Evolutionary conservation across 2,329 filamentous ascomycete species (phyloP).

Genomic region (Curvularia verruculosa): DNA sequence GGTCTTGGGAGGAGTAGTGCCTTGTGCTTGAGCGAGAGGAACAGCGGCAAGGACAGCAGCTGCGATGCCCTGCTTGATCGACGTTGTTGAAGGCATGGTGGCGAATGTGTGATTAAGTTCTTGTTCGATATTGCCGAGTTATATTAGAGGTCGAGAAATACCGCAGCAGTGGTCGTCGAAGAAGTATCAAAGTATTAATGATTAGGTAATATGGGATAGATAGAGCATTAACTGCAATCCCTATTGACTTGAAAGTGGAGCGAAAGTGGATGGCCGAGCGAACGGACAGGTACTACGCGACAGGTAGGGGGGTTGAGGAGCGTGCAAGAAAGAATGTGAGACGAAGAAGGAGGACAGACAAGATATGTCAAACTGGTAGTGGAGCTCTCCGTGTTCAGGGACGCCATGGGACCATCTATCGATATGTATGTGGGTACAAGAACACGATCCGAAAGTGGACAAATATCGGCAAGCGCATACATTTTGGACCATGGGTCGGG

Average conservation of each 20-base stretch:
- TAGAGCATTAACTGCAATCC: slow-evolving; percentile 7
- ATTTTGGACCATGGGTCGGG: not conserved
- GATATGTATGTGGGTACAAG: slow-evolving; percentile 1
- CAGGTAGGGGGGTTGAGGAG: not conserved
- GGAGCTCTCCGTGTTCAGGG: slow-evolving; percentile 6
- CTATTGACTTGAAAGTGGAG: slow-evolving; percentile 4
- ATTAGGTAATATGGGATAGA: not conserved
- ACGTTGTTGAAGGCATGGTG: slow-evolving; percentile 3
- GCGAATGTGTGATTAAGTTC: not conserved
- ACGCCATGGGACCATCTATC: not conserved
- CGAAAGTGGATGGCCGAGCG: slow-evolving; percentile 7
- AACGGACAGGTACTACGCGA: slow-evolving; percentile 12
- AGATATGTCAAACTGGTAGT: slow-evolving; percentile 13
- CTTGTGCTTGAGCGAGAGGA: slow-evolving; percentile 6
- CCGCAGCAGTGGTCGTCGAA: slow-evolving; percentile 1
- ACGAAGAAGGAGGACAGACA: slow-evolving; percentile 4
- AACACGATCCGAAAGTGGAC: not conserved
- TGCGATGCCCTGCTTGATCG: slow-evolving; percentile 12
- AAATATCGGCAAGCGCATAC: slow-evolving; percentile 11
- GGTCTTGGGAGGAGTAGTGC: slow-evolving; percentile 10
- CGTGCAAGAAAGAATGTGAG: not conserved
- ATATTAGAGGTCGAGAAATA: not conserved
- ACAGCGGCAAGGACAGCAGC: slow-evolving; percentile 12
- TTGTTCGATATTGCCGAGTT: not conserved
- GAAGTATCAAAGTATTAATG: slow-evolving; percentile 7